phyloP scores from a whole-genome alignment of 441 rosid species.

The Mallotus repandus region DNA sequence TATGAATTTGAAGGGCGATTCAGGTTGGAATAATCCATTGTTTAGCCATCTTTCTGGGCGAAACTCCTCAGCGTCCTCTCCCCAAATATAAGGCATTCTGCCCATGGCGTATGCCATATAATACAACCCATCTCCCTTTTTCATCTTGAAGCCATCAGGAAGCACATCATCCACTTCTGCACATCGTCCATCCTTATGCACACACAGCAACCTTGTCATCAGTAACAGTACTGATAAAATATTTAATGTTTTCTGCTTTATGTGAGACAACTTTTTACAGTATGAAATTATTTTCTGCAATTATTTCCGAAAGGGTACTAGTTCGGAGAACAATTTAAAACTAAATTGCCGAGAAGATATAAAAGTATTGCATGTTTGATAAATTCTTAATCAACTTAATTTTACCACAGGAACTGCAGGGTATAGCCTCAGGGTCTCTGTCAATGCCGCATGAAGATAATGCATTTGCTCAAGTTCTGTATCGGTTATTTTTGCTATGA shows the following conservation, averaged over 20 bases:
- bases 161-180: constrained; percentile 69
- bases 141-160: constrained; percentile 63
- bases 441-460: constrained; percentile 75
- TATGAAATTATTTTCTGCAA: too few relatives aligned
- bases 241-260: too few relatives aligned
- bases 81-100: constrained; percentile 73
- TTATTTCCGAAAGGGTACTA: neutral
- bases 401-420: constrained; percentile 73
- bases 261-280: too few relatives aligned
- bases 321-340: neutral
- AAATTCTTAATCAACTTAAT: neutral
- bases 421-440: constrained; percentile 77
- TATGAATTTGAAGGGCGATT: constrained; percentile 72
- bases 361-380: too few relatives aligned
- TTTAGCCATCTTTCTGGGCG: constrained; percentile 82
- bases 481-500: constrained; percentile 47
- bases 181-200: constrained; percentile 51
- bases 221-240: neutral
- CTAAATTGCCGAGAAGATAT: too few relatives aligned
- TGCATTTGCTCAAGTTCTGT: constrained; percentile 61
- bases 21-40: constrained; percentile 57
- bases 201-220: constrained; percentile 1
- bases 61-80: constrained; percentile 68
- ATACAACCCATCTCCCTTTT: constrained; percentile 56
- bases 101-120: constrained; percentile 79